Evolutionary conservation across 371 early-diverging fungal genomes (phyloP).

Genomic region (Dichotomocladium elegans): DNA sequence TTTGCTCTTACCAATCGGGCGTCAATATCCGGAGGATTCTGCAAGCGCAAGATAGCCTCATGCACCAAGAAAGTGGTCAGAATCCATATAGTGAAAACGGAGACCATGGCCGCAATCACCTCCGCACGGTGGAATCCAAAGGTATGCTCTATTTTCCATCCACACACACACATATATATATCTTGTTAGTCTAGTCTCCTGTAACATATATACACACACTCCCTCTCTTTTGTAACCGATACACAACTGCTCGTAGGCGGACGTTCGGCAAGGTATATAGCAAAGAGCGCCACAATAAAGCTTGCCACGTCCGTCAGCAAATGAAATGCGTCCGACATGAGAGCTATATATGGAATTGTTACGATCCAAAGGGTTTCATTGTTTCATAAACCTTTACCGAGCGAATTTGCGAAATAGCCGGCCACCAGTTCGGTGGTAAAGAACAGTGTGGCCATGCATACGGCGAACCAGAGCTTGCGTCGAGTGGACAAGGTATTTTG

Average conservation of each 20-base stretch:
- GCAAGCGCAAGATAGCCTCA: conserved; percentile 76
- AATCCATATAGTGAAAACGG: conserved; percentile 82
- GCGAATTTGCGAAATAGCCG: conserved; percentile 64
- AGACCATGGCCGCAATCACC: conserved; percentile 80
- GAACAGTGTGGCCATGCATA: conserved; percentile 56
- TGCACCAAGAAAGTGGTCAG: conserved; percentile 69
- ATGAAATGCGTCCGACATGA: conserved; percentile 77
- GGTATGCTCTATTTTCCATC: conserved; percentile 65
- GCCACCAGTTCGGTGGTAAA: conserved; percentile 68
- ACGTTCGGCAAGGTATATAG: conserved; percentile 70
- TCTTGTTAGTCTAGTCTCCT: no score
- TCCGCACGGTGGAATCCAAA: conserved; percentile 88
- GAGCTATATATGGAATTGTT: conserved; percentile 41
- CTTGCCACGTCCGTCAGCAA: conserved; percentile 73
- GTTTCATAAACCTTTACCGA: no score
- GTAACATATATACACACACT: neutral
- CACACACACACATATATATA: no score
- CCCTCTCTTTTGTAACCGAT: neutral
- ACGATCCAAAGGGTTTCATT: no score
- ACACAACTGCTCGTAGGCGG: conserved; percentile 62
- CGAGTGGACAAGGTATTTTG: no score
- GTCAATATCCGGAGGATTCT: conserved; percentile 71
- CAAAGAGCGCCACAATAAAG: conserved; percentile 70
- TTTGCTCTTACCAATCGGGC: conserved; percentile 49
- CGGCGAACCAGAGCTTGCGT: conserved; percentile 49